Evolutionary conservation across 1,139 yeast species (phyloP).

Genomic region (Kodamaea anthophila): DNA sequence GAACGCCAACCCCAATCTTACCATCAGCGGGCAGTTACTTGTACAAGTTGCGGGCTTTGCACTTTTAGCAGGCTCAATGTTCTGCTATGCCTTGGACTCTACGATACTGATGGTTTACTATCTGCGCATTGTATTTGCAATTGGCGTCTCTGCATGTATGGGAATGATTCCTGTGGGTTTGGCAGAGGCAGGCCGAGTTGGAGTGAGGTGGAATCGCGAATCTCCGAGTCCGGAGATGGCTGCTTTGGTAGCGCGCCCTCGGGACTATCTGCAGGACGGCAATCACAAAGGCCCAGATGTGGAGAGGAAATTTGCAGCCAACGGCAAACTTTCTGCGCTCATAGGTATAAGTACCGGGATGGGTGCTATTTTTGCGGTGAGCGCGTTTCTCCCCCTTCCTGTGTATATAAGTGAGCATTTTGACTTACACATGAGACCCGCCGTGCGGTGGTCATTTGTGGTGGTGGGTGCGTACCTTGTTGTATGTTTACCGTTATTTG

Average conservation of each 20-base stretch:
- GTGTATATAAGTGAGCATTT: constrained; percentile 27
- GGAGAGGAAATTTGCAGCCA: too few relatives aligned
- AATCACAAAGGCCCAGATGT: too few relatives aligned
- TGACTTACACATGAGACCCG: constrained; percentile 26
- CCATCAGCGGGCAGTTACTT: constrained; percentile 45
- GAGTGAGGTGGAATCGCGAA: background rate
- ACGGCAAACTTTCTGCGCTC: constrained; percentile 54
- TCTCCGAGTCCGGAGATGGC: too few relatives aligned
- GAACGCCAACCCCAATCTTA: constrained; percentile 10
- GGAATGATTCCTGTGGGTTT: constrained; percentile 46
- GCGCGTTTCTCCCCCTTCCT: constrained; percentile 44
- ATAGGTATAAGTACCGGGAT: constrained; percentile 60
- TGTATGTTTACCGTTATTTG: too few relatives aligned
- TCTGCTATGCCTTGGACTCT: constrained; percentile 38
- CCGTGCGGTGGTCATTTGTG: constrained; percentile 43
- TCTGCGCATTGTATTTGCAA: constrained; percentile 51
- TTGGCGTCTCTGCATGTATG: constrained; percentile 51
- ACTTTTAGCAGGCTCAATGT: constrained; percentile 40
- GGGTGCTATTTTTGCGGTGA: constrained; percentile 61
- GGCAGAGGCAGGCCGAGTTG: constrained; percentile 1
- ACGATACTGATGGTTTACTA: constrained; percentile 45
- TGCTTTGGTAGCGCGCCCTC: background rate
- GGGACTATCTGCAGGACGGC: background rate
- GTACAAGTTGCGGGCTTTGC: constrained; percentile 45
- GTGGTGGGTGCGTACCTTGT: constrained; percentile 39